Evolutionary conservation across 208 protist genomes (phyloP).

Genomic region (Leishmania tarentolae): DNA sequence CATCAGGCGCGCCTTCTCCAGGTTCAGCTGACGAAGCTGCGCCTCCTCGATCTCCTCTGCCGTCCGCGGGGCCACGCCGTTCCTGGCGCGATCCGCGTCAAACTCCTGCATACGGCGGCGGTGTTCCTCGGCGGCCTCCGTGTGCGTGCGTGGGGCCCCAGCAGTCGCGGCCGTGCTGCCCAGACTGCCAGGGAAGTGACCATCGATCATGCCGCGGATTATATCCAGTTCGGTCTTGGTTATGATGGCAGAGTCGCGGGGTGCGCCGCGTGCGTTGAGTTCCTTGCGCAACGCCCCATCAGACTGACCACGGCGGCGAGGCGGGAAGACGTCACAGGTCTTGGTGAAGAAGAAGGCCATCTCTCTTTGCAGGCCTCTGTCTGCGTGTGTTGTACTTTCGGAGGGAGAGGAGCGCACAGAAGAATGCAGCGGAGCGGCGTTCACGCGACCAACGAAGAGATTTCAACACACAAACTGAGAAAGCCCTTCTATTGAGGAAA

Average conservation of each 20-base stretch:
- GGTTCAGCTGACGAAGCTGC: conserved; percentile 63
- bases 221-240: conserved; percentile 85
- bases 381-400: not conserved
- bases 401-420: not conserved
- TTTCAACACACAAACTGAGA: not conserved
- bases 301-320: conserved; percentile 59
- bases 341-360: conserved; percentile 52
- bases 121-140: conserved; percentile 56
- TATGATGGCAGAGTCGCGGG: conserved; percentile 76
- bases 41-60: conserved; percentile 85
- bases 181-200: conserved; percentile 29
- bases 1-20: conserved; percentile 78
- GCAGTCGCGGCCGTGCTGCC: conserved; percentile 7
- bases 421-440: not conserved
- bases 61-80: conserved; percentile 49
- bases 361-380: not conserved
- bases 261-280: conserved; percentile 72
- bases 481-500: not conserved
- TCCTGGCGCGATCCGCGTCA: conserved; percentile 66
- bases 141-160: conserved; percentile 17
- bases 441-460: not conserved
- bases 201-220: conserved; percentile 71
- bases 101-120: conserved; percentile 80
- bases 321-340: conserved; percentile 65
- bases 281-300: conserved; percentile 83